Percentiles rank a stretch among this genome's conserved stretches.
Conservation (phyloP, 495 filamentous ascomycete genomes). For the Neurospora sp. region DNA sequence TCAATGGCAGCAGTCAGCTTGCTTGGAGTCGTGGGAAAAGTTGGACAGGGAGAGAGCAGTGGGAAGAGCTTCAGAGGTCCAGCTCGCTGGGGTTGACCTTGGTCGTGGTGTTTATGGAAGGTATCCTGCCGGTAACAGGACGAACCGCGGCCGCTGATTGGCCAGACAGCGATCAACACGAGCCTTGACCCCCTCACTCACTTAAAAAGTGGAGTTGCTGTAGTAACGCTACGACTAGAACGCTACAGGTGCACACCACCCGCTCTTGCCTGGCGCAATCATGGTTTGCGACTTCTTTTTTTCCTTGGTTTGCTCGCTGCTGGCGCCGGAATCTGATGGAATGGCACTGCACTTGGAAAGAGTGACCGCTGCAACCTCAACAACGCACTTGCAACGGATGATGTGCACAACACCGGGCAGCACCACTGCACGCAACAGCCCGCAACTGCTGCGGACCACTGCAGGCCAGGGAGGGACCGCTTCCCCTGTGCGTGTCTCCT, state of each 20-base stretch:
- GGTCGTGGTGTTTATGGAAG: not conserved
- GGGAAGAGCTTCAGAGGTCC: not conserved
- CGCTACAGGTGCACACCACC: not conserved
- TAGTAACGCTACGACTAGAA: not conserved
- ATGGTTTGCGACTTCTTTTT: not conserved
- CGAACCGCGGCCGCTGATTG: not conserved
- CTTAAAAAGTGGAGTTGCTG: not conserved
- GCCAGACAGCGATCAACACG: not conserved
- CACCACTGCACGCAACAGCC: not conserved
- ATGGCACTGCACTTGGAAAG: not conserved
- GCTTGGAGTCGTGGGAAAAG: not conserved
- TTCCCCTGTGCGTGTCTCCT: not conserved
- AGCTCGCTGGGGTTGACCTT: not conserved
- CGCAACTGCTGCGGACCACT: not conserved
- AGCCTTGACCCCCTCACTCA: not conserved
- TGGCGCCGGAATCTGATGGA: not conserved
- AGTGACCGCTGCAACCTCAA: not conserved
- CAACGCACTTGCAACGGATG: not conserved
- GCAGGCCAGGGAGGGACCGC: not conserved
- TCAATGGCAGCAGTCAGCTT: not conserved
- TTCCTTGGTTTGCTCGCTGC: not conserved
- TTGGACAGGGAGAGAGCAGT: not conserved
- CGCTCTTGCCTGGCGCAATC: not conserved
- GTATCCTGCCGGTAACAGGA: not conserved
- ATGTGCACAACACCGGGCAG: not conserved